Base-by-base conservation (phyloP, 2,329 filamentous ascomycete genomes). In the Hyphodiscus sp. region DNA sequence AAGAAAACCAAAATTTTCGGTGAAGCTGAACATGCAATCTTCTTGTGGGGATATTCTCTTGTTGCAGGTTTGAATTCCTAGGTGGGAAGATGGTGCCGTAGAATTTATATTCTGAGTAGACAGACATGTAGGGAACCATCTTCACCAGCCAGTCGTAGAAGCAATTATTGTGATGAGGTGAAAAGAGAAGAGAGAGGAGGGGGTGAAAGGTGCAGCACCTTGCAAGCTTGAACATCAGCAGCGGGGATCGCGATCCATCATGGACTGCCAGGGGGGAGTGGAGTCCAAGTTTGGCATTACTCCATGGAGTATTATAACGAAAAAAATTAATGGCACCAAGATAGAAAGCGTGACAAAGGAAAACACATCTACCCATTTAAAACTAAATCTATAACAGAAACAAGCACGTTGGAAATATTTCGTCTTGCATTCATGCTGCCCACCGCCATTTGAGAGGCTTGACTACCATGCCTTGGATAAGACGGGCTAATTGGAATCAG, bases 161-260 rank as follows among this genome's bases (percentile, higher is more conserved):
- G 16, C 4, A 38, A 10, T 15, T 4, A 38, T 38, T 15, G 11
- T 2, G 13, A 38, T 13, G 11, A n/a, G 33, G 33, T 4, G 2
- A n/a, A n/a, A n/a, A 38, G 33, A 10, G 11, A 38, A 38, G 11
- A 38, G 16, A 38, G 16, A n/a, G 33, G 13, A 38, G 33, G 33
- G 33, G 13, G 33, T 4, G 33, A 10, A 38, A 10, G 23, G 41
- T 18, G 11, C n/a, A n/a, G n/a, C n/a, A 57, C 55, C 43, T 57
- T 57, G 38, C 47, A 51, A 6, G 50, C 47, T 20, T 46, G 33
- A n/a, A 58, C 52, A 41, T 58, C 53, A 20, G 46, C 30, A 30
- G 56, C 52, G 20, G 56, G 56, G 42, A 58, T 55, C 13, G 55
- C 56, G 38, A 58, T 41, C 56, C 56, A 58, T 30, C 50, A 52